A percentile compares a stretch with the other conserved stretches of the same genome.
Conservation (phyloP, 2,329 filamentous ascomycete species). For the Graphiopsis chlorocephala region DNA sequence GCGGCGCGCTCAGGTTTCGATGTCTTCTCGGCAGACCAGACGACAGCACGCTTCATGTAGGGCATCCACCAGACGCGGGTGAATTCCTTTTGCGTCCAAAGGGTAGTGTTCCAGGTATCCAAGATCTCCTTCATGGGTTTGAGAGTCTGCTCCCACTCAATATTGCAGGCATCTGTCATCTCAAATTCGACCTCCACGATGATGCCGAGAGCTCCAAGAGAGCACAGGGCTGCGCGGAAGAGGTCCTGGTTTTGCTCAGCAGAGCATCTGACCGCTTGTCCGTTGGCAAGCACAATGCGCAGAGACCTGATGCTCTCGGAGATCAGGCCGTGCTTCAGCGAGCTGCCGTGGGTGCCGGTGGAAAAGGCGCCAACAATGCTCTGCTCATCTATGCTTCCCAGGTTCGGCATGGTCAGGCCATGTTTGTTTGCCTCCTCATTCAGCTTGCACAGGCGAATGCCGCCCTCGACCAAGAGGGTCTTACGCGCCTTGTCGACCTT, state of each 20-base stretch:
- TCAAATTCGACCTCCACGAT: conserved; percentile 85
- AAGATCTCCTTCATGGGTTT: conserved; percentile 68
- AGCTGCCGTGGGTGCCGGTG: conserved; percentile 91
- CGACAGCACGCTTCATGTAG: conserved; percentile 80
- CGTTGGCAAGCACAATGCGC: conserved; percentile 78
- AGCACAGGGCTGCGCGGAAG: conserved; percentile 84
- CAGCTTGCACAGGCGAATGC: conserved; percentile 75
- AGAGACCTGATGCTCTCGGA: conserved; percentile 73
- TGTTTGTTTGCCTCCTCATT: conserved; percentile 69
- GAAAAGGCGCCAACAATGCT: conserved; percentile 88
- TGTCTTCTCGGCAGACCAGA: conserved; percentile 85
- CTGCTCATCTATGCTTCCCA: conserved; percentile 94
- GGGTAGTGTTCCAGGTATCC: conserved; percentile 64
- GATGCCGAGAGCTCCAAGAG: conserved; percentile 85
- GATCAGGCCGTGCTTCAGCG: conserved; percentile 76
- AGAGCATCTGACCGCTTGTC: conserved; percentile 69
- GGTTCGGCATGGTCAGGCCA: conserved; percentile 82
- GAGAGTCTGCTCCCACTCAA: conserved; percentile 81
- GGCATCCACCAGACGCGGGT: conserved; percentile 98
- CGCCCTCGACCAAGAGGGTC: conserved; percentile 76
- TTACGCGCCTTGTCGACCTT: conserved; percentile 64
- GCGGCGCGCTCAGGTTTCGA: conserved; percentile 59
- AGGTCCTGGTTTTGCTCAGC: conserved; percentile 67
- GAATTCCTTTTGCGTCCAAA: conserved; percentile 86
- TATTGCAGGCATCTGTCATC: conserved; percentile 75